Percentiles rank a stretch among this genome's conserved stretches.
Evolutionary conservation across 352 stramenopile genomes (phyloP).

Genomic region (Thraustochytrium striatum): DNA sequence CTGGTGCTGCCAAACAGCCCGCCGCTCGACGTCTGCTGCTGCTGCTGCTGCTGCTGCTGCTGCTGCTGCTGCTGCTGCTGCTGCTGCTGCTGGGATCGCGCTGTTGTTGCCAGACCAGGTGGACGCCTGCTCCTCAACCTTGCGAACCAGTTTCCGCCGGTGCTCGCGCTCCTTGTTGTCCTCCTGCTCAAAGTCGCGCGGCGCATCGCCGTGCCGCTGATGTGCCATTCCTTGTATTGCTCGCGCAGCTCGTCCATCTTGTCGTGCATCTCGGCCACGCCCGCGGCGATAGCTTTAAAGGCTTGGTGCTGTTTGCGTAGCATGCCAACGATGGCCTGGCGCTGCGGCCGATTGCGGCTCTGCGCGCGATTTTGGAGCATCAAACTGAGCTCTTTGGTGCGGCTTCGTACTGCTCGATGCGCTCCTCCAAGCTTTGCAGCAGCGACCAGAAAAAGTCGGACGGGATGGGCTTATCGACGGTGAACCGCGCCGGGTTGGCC

Average conservation of each 20-base stretch:
- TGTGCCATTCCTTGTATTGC: conserved; percentile 44
- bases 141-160: conserved; percentile 29
- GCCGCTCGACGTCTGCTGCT: background rate
- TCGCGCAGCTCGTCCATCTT: conserved; percentile 46
- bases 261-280: conserved; percentile 38
- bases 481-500: conserved; percentile 19
- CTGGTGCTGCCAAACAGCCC: conserved; percentile 4
- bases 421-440: background rate
- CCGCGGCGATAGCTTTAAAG: conserved; percentile 31
- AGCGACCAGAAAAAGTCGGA: conserved; percentile 43
- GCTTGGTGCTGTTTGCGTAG: conserved; percentile 32
- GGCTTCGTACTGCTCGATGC: conserved; percentile 15
- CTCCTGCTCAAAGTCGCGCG: conserved; percentile 42
- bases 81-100: background rate
- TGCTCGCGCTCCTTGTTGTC: conserved; percentile 47
- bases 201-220: conserved; percentile 25
- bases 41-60: conserved; percentile 2
- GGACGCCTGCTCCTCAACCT: conserved; percentile 38
- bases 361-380: background rate
- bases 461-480: conserved; percentile 24
- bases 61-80: conserved; percentile 27
- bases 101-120: background rate
- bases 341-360: background rate
- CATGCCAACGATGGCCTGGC: conserved; percentile 32
- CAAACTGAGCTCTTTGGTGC: conserved; percentile 23